Evolutionary conservation across 768 basidiomycete genomes (phyloP).

Genomic region (Panaeolus papilionaceus): DNA sequence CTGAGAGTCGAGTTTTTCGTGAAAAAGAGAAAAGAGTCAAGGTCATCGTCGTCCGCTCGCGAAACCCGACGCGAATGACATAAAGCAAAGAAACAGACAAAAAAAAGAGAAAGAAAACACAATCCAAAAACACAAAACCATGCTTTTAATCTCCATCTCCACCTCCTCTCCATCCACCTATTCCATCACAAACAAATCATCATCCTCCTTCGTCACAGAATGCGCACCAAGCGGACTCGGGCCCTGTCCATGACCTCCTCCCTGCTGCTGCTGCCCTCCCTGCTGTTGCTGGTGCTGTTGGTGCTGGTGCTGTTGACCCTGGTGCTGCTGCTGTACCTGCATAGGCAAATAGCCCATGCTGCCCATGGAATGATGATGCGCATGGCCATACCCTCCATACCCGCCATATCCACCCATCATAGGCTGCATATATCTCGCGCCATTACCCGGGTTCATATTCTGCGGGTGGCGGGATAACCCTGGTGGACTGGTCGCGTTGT

Average conservation of each 20-base stretch:
- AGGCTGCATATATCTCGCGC: conserved; percentile 1
- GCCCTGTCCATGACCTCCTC: not conserved
- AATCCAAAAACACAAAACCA: not conserved
- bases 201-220: conserved; percentile 66
- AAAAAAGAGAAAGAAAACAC: conserved; percentile 15
- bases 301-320: too few species aligned
- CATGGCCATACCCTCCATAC: not conserved
- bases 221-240: conserved; percentile 67
- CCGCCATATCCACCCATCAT: conserved; percentile 6
- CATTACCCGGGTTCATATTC: not conserved
- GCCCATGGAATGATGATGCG: conserved; percentile 6
- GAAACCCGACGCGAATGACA: not conserved
- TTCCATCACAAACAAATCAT: conserved; percentile 76
- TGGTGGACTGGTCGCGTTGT: not conserved
- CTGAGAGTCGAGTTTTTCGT: not conserved
- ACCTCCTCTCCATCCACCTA: conserved; percentile 23
- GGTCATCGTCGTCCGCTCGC: not conserved
- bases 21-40: not conserved
- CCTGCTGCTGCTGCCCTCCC: not conserved
- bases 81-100: conserved; percentile 1
- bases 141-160: not conserved
- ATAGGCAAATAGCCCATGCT: not conserved
- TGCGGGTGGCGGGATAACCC: conserved; percentile 32
- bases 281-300: too few species aligned
- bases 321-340: not conserved